Evolutionary conservation across 176 grass and related monocot genomes (phyloP).

Genomic region (Poa pratensis): DNA sequence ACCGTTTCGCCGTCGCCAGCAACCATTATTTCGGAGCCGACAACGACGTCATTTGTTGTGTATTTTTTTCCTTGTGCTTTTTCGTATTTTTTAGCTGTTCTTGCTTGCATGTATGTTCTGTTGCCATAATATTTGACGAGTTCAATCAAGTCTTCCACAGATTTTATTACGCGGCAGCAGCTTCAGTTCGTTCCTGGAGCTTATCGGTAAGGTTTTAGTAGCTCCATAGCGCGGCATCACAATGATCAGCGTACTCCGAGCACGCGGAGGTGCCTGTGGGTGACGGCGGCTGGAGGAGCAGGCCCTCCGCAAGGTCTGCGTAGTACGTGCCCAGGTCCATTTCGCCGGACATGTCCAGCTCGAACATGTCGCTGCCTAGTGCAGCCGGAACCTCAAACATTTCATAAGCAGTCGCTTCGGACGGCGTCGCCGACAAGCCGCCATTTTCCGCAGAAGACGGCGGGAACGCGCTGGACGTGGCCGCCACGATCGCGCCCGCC

Average conservation of each 20-base stretch:
- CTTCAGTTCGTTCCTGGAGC: too few species aligned
- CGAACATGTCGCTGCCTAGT: conserved; percentile 24
- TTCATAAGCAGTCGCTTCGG: neutral
- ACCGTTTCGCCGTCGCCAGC: neutral
- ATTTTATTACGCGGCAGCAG: too few species aligned
- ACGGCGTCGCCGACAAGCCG: neutral
- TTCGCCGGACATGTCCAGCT: conserved; percentile 35
- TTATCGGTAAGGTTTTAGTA: neutral
- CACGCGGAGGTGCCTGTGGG: neutral
- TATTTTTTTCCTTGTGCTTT: neutral
- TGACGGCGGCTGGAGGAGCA: conserved; percentile 52
- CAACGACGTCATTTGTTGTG: neutral
- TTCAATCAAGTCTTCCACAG: too few species aligned
- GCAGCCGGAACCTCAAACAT: neutral
- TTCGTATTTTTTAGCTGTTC: neutral
- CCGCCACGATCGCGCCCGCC: neutral
- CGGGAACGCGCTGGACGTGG: neutral
- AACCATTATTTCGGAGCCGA: too few species aligned
- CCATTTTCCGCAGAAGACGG: neutral
- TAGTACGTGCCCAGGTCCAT: conserved; percentile 52
- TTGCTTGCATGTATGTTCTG: too few species aligned
- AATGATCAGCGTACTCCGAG: conserved; percentile 12
- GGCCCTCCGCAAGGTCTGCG: conserved; percentile 51
- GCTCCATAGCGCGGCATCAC: conserved; percentile 42
- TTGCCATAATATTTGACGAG: too few species aligned